A percentile compares a stretch with the other conserved stretches of the same genome.
Evolutionary conservation across 257 asterid species (phyloP).

Genomic region (Solanum pennellii): DNA sequence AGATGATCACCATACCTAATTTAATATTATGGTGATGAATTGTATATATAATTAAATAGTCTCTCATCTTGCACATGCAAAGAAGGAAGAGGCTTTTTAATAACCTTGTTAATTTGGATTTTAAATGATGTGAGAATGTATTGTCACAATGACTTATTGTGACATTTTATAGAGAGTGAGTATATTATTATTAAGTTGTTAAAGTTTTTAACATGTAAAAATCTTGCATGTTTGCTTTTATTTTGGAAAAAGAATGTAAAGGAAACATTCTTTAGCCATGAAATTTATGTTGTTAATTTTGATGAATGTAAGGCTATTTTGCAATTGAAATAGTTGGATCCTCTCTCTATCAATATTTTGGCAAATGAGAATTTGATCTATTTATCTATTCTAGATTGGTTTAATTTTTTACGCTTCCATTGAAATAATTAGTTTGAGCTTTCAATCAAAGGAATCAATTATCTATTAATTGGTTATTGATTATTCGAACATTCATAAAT

Average conservation of each 20-base stretch:
- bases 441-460: neutral
- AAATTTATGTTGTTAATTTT: neutral
- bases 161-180: neutral
- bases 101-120: neutral
- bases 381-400: neutral
- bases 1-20: neutral
- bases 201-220: neutral
- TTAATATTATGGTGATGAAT: neutral
- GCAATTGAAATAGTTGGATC: neutral
- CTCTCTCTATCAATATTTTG: neutral
- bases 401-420: neutral
- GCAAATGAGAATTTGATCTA: neutral
- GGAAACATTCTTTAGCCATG: neutral
- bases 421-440: neutral
- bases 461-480: neutral
- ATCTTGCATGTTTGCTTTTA: neutral
- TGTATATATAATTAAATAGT: slow-evolving; percentile 8
- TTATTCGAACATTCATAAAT: neutral
- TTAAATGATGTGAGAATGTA: slow-evolving; percentile 2
- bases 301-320: neutral
- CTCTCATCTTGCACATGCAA: slow-evolving; percentile 68
- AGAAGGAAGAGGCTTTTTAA: slow-evolving; percentile 47
- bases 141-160: slow-evolving; percentile 18
- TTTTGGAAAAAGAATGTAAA: neutral
- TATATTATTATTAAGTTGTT: neutral